Base-by-base conservation (phyloP, 1,139 yeast species). In the Geotrichum histeridarum region DNA sequence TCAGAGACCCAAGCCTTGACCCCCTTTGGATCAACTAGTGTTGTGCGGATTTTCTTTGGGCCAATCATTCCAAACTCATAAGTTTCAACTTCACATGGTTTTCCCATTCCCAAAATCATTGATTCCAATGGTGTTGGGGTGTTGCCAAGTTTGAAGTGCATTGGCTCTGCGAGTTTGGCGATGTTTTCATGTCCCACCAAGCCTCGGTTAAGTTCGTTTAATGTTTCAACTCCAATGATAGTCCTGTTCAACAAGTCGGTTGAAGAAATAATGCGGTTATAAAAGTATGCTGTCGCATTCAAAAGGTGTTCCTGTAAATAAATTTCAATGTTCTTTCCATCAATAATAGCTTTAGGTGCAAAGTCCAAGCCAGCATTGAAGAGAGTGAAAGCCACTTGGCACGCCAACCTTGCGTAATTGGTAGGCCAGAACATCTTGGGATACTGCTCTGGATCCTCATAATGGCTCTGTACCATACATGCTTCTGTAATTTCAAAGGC, bases 341-440 rank as follows among this genome's bases (percentile, higher is more conserved):
- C 76, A 18, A 89, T 76, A 2, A 73, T 70, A 53, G 89, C 81
- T 53, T 83, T 77, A 1, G 86, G 96, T 57, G 77, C 91, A 76
- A 74, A 84, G 70, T 62, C 75, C 65, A 72, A 75, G 2, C 98
- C 98, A 1, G 86, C 84, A 69, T 86, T 90, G 66, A 91, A 91
- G 61, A 88, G 67, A 0, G 96, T 86, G 68, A 89, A 89, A 93
- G 91, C 87, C 7, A 86, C 83, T 60, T 83, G 79, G 22, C 87
- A 76, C 0, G 91, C 96, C 58, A 89, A 72, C 33, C 95, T 75
- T 59, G 77, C 79, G 64, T 90, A 90, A 69, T 91, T 91, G 0
- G 96, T 84, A 0, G 96, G 84, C 98, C 98, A 91, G 43, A 89
- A 75, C 98, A 91, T 91, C 64, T 87, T 86, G 6, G 90, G 90